Evolutionary conservation across 2,329 filamentous ascomycete genomes (phyloP).

Genomic region (Stromatinia cepivora): DNA sequence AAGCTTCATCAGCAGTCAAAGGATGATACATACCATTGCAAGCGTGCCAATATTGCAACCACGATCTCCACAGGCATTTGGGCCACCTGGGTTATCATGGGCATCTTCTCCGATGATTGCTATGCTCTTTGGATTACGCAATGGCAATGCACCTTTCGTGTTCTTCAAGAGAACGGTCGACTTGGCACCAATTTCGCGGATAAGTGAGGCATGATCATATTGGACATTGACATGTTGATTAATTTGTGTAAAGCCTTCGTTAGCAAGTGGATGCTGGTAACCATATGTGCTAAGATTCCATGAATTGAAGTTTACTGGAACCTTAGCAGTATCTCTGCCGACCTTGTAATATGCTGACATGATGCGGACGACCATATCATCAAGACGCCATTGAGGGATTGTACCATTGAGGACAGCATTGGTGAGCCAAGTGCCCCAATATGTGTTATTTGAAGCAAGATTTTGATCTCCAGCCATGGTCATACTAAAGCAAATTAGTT

Average conservation of each 20-base stretch:
- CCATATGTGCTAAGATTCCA: slow-evolving; percentile 79
- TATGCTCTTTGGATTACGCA: slow-evolving; percentile 43
- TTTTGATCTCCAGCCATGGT: slow-evolving; percentile 78
- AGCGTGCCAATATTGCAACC: slow-evolving; percentile 55
- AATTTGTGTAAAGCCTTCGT: slow-evolving; percentile 65
- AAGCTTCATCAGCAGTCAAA: slow-evolving; percentile 48
- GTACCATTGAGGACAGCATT: slow-evolving; percentile 87
- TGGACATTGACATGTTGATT: slow-evolving; percentile 84
- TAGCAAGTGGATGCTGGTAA: slow-evolving; percentile 62
- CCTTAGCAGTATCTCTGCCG: slow-evolving; percentile 45
- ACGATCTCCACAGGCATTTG: slow-evolving; percentile 62
- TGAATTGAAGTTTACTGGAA: slow-evolving; percentile 77
- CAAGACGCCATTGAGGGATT: slow-evolving; percentile 80
- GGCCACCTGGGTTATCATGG: slow-evolving; percentile 54
- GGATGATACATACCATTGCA: slow-evolving; percentile 50
- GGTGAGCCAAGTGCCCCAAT: slow-evolving; percentile 84
- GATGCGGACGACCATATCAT: slow-evolving; percentile 89
- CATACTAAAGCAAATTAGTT: slow-evolving; percentile 55
- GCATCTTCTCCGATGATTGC: slow-evolving; percentile 52
- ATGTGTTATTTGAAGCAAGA: slow-evolving; percentile 63
- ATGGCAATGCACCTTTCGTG: slow-evolving; percentile 54
- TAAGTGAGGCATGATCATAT: slow-evolving; percentile 68
- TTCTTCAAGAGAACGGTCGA: slow-evolving; percentile 58
- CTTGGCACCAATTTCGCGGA: slow-evolving; percentile 65
- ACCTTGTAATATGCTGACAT: slow-evolving; percentile 67